phyloP scores from a whole-genome alignment of 2,329 filamentous ascomycete genomes.

The Lasiodiplodia sp. region DNA sequence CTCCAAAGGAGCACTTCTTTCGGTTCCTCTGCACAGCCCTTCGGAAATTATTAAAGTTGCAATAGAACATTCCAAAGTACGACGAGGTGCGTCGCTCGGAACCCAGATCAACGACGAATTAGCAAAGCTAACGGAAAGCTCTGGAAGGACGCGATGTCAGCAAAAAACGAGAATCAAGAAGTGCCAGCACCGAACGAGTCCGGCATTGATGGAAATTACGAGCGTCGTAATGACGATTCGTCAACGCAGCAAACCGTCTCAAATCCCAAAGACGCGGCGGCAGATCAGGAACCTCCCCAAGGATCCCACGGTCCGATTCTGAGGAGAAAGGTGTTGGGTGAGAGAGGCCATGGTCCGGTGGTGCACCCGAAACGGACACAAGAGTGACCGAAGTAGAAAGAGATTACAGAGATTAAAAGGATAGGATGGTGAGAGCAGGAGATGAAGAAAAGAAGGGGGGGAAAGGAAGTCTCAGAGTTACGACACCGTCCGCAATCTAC shows the following conservation, averaged over 20 bases:
- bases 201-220: not conserved
- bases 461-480: no score
- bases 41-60: not conserved
- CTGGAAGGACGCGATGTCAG: not conserved
- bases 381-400: not conserved
- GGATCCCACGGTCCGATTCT: slow-evolving; percentile 33
- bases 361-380: slow-evolving; percentile 22
- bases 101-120: not conserved
- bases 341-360: slow-evolving; percentile 42
- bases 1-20: no score
- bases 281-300: slow-evolving; percentile 19
- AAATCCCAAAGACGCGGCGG: not conserved
- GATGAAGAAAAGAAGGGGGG: no score
- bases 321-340: slow-evolving; percentile 36
- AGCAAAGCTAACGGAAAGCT: not conserved
- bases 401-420: no score
- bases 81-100: not conserved
- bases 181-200: not conserved
- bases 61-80: not conserved
- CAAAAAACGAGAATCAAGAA: not conserved
- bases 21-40: not conserved
- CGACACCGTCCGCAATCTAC: no score
- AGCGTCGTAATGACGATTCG: not conserved
- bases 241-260: not conserved
- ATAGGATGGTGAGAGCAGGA: no score